Percentiles rank a stretch among this genome's conserved stretches.
These are phyloP conservation scores for Tephrocybe sp. DNA, from an alignment of 768 basidiomycete species.

Conservation along the genomic window DNA sequence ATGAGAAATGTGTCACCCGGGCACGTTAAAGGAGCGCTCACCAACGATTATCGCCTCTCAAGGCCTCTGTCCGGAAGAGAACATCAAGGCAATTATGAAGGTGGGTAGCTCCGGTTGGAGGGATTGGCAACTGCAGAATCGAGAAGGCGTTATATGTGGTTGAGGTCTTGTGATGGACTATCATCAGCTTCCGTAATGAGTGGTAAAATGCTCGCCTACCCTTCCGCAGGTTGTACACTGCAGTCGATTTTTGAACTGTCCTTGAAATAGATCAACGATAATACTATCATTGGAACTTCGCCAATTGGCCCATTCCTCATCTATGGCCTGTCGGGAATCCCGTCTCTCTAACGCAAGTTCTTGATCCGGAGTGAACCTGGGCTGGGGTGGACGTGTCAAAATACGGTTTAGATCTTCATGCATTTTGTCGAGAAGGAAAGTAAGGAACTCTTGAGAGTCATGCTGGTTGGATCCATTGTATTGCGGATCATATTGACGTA, in stretches of 20 bases:
- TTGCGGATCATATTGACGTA: slow-evolving; percentile 30
- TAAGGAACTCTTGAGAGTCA: slow-evolving; percentile 96
- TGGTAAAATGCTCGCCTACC: slow-evolving; percentile 36
- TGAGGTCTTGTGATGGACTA: slow-evolving; percentile 65
- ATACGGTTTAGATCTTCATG: slow-evolving; percentile 89
- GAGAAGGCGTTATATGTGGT: slow-evolving; percentile 98
- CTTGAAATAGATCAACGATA: slow-evolving; percentile 97
- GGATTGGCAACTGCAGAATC: slow-evolving; percentile 89
- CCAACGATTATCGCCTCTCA: slow-evolving; percentile 96
- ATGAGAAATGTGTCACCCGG: neutral
- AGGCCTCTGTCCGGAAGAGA: slow-evolving; percentile 86
- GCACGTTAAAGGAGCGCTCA: slow-evolving; percentile 31
- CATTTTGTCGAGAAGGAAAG: slow-evolving; percentile 88
- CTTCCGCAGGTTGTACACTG: slow-evolving; percentile 89
- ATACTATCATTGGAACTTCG: slow-evolving; percentile 87
- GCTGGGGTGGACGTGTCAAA: slow-evolving; percentile 57
- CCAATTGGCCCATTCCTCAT: slow-evolving; percentile 92
- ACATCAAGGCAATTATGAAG: slow-evolving; percentile 83
- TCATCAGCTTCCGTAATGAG: neutral
- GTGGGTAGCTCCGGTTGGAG: slow-evolving; percentile 61
- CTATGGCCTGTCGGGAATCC: slow-evolving; percentile 78
- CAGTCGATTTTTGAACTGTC: slow-evolving; percentile 89
- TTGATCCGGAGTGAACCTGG: slow-evolving; percentile 67
- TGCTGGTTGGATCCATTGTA: slow-evolving; percentile 91
- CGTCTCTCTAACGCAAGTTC: slow-evolving; percentile 79